These are phyloP conservation scores for Naganishia albida DNA, from an alignment of 1,284 basidiomycete species.

Conservation along the genomic window DNA sequence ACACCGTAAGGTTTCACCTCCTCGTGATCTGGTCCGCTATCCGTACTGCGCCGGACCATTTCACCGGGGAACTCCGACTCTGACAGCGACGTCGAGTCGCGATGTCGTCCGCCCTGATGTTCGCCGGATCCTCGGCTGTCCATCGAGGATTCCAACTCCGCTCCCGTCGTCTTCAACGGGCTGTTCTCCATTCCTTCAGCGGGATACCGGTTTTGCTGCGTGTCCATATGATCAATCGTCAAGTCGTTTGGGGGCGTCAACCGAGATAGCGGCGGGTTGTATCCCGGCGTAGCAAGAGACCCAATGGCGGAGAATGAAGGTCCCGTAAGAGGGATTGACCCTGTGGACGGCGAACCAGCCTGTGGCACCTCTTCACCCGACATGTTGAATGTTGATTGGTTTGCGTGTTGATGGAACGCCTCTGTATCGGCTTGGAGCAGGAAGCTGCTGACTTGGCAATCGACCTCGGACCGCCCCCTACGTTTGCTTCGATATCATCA, in stretches of 20 bases:
- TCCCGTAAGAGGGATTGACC: neutral
- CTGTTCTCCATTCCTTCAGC: constrained; percentile 1
- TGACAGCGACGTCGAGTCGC: neutral
- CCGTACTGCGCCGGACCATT: neutral
- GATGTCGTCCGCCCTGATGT: neutral
- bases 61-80: neutral
- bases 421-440: too few relatives aligned
- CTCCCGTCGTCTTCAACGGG: constrained; percentile 15
- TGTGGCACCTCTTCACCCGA: too few relatives aligned
- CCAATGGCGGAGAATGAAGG: constrained; percentile 12
- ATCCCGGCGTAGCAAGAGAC: constrained; percentile 8
- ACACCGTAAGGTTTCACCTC: neutral
- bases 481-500: too few relatives aligned
- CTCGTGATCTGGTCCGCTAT: neutral
- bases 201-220: constrained; percentile 16
- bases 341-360: neutral
- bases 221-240: neutral
- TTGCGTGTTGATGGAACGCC: too few relatives aligned
- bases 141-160: constrained; percentile 8
- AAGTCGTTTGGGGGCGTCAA: neutral
- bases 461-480: too few relatives aligned
- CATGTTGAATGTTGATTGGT: too few relatives aligned
- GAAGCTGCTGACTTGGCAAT: too few relatives aligned
- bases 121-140: neutral
- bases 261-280: constrained; percentile 13